Conservation (phyloP, 1,284 basidiomycete species). For the Ustilago trichophora region DNA sequence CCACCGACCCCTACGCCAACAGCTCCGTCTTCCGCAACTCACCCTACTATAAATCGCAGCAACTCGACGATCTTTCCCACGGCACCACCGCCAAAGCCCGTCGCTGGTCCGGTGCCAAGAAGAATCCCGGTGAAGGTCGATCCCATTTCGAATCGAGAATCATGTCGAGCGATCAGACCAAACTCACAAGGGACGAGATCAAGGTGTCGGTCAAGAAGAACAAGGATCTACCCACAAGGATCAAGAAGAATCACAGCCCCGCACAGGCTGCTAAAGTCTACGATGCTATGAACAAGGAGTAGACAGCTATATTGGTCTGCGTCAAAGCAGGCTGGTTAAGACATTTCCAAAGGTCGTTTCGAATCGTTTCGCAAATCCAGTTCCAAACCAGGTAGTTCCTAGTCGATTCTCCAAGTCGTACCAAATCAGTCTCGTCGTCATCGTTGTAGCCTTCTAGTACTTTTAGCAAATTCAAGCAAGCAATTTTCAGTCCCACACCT, state of each 20-base stretch:
- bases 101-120: constrained; percentile 37
- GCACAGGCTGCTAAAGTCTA: constrained; percentile 30
- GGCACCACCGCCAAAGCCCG: constrained; percentile 32
- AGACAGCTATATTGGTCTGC: too few relatives aligned
- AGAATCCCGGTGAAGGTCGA: constrained; percentile 33
- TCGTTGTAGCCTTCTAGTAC: too few relatives aligned
- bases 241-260: constrained; percentile 42
- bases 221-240: constrained; percentile 30
- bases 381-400: too few relatives aligned
- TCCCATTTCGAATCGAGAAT: constrained; percentile 28
- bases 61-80: constrained; percentile 43
- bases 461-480: too few relatives aligned
- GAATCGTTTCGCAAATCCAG: too few relatives aligned
- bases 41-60: constrained; percentile 30
- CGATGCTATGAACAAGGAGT: constrained; percentile 17
- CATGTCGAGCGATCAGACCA: constrained; percentile 10
- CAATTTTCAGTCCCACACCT: too few relatives aligned
- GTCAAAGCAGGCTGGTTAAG: too few relatives aligned
- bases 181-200: constrained; percentile 7
- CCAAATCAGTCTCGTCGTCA: too few relatives aligned
- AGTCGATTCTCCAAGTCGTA: too few relatives aligned
- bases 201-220: constrained; percentile 40
- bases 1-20: constrained; percentile 34
- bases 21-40: constrained; percentile 33
- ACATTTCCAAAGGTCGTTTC: too few relatives aligned